A percentile compares a stretch with the other conserved stretches of the same genome.
These are phyloP conservation scores for Gloeopeniophorella convolvens DNA, from an alignment of 768 basidiomycete genomes.

Conservation along the genomic window DNA sequence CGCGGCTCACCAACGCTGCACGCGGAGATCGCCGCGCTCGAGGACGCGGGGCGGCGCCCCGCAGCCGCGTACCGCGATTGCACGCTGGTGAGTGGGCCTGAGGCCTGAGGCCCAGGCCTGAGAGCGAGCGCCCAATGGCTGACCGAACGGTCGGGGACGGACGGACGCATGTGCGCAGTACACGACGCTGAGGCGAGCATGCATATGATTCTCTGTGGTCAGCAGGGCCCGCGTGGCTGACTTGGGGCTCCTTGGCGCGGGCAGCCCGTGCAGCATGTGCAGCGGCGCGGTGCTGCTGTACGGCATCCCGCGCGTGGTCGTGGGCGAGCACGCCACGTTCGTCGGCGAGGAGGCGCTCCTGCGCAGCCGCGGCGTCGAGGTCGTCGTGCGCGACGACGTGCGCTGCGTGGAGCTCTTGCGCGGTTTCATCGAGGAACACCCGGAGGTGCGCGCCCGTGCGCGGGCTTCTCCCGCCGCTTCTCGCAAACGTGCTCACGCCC, in stretches of 20 bases:
- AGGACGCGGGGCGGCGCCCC: slow-evolving; percentile 46
- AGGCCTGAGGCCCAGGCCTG: no score
- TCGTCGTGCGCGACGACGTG: slow-evolving; percentile 33
- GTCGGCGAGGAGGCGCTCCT: slow-evolving; percentile 50
- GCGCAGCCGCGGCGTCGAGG: slow-evolving; percentile 44
- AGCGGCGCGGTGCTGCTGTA: slow-evolving; percentile 56
- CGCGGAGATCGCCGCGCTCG: slow-evolving; percentile 44
- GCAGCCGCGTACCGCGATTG: slow-evolving; percentile 39
- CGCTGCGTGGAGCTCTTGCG: slow-evolving; percentile 51
- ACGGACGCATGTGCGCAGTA: no score
- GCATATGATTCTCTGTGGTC: no score
- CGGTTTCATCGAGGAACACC: slow-evolving; percentile 48
- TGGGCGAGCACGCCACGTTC: slow-evolving; percentile 55
- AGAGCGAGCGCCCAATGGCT: no score
- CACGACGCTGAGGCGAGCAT: slow-evolving; percentile 33
- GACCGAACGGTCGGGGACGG: no score
- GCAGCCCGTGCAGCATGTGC: slow-evolving; percentile 62
- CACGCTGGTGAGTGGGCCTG: slow-evolving; percentile 41
- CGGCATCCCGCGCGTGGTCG: slow-evolving; percentile 57
- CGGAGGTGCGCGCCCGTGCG: slow-evolving; percentile 37
- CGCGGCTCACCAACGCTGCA: slow-evolving; percentile 37
- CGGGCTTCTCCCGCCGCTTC: no score
- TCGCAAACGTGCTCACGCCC: background rate
- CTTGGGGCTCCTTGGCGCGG: slow-evolving; percentile 18
- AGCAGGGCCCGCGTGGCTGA: background rate